Conservation (phyloP, 2,329 filamentous ascomycete species). For the Sodiomyces alkalinus region DNA sequence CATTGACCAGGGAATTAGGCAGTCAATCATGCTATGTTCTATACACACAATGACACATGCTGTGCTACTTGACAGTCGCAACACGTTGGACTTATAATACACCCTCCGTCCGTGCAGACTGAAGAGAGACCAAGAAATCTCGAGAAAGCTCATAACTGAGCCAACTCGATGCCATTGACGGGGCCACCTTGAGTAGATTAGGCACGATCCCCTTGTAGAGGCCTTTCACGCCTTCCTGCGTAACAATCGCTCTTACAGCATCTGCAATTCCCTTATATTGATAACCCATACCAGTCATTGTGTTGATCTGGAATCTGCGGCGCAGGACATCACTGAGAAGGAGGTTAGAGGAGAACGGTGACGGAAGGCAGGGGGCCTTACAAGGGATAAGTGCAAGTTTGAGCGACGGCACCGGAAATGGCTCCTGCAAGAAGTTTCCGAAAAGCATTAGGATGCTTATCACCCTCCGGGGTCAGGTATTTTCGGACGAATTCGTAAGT, state of each 20-base stretch:
- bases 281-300: slow-evolving; percentile 97
- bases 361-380: slow-evolving; percentile 30
- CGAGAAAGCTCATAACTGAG: slow-evolving; percentile 89
- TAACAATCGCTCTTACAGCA: slow-evolving; percentile 66
- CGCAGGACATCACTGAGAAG: slow-evolving; percentile 66
- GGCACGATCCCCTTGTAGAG: slow-evolving; percentile 94
- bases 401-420: slow-evolving; percentile 87
- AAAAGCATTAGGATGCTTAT: slow-evolving; percentile 62
- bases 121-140: slow-evolving; percentile 64
- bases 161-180: slow-evolving; percentile 98
- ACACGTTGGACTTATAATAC: too few species aligned
- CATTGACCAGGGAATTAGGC: too few species aligned
- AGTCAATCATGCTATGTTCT: too few species aligned
- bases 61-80: too few species aligned
- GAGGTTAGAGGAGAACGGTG: slow-evolving; percentile 10
- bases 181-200: slow-evolving; percentile 91
- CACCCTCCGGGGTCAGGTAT: slow-evolving; percentile 74
- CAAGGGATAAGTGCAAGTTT: slow-evolving; percentile 98
- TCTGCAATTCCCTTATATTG: slow-evolving; percentile 80
- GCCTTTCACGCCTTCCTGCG: slow-evolving; percentile 69
- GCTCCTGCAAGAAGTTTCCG: slow-evolving; percentile 84
- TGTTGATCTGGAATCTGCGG: slow-evolving; percentile 94
- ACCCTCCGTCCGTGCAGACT: too few species aligned
- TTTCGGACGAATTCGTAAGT: slow-evolving; percentile 82
- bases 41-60: too few species aligned